Conservation (phyloP, 148 eudicot genomes). For the Rhododendron molle region DNA sequence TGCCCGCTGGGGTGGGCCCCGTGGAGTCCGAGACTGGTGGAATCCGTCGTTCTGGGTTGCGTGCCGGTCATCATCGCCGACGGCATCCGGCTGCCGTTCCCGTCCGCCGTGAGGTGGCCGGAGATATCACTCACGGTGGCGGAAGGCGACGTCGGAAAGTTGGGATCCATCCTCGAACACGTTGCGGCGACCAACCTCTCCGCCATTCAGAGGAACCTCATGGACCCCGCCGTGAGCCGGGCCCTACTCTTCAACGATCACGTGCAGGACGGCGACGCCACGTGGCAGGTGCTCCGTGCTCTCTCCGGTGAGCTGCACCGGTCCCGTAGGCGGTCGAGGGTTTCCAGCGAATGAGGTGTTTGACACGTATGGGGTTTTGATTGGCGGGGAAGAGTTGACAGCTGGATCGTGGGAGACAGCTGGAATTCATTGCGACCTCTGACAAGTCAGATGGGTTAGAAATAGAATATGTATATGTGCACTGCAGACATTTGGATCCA, state of each 20-base stretch:
- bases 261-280: constrained; percentile 52
- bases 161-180: constrained; percentile 48
- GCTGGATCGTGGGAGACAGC: constrained; percentile 25
- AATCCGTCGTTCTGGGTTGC: constrained; percentile 74
- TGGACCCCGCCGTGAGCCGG: constrained; percentile 39
- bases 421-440: constrained; percentile 13
- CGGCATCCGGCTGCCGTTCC: constrained; percentile 63
- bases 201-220: constrained; percentile 44
- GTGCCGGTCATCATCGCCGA: constrained; percentile 91
- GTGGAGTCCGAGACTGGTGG: constrained; percentile 89
- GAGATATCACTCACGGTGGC: constrained; percentile 64
- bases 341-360: constrained; percentile 7
- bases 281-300: constrained; percentile 52
- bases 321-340: constrained; percentile 25
- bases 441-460: background rate
- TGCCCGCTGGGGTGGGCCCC: constrained; percentile 98
- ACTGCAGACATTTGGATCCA: background rate
- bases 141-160: constrained; percentile 47
- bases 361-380: constrained; percentile 11
- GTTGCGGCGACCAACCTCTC: constrained; percentile 59
- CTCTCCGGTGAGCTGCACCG: constrained; percentile 28
- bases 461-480: background rate
- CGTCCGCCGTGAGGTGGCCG: constrained; percentile 56
- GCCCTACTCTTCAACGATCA: constrained; percentile 50
- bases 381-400: background rate